These are phyloP conservation scores for Syncephalastrum racemosum DNA, from an alignment of 371 early-diverging fungal species.

Conservation along the genomic window DNA sequence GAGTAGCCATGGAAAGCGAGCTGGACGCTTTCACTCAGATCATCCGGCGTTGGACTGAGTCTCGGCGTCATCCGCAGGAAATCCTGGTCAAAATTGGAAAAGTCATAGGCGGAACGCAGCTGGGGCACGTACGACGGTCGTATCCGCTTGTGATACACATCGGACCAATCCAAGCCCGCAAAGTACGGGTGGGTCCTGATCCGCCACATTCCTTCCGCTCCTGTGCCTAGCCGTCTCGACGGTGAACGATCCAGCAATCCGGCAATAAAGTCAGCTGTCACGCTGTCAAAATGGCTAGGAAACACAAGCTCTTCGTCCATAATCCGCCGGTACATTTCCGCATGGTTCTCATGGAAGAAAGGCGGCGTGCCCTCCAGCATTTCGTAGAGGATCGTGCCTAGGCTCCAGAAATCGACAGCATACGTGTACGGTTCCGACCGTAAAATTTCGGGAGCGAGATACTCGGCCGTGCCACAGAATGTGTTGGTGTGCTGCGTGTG, in stretches of 20 bases:
- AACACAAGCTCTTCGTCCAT: conserved; percentile 76
- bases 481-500: conserved; percentile 74
- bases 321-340: conserved; percentile 81
- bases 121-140: conserved; percentile 60
- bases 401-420: conserved; percentile 95
- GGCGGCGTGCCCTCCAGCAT: conserved; percentile 78
- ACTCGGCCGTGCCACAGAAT: conserved; percentile 95
- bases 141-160: conserved; percentile 65
- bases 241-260: conserved; percentile 73
- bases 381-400: conserved; percentile 93
- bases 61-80: conserved; percentile 46
- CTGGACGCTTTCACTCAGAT: conserved; percentile 47
- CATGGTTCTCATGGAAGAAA: conserved; percentile 77
- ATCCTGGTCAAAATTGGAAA: conserved; percentile 61
- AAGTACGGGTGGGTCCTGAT: conserved; percentile 74
- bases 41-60: conserved; percentile 36
- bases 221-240: conserved; percentile 58
- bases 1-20: conserved; percentile 59
- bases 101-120: conserved; percentile 47
- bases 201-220: conserved; percentile 58
- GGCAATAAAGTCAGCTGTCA: conserved; percentile 57
- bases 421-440: conserved; percentile 78
- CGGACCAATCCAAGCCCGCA: conserved; percentile 67
- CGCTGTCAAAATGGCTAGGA: conserved; percentile 60
- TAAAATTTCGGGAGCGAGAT: conserved; percentile 91